A percentile compares a stretch with the other conserved stretches of the same genome.
Conservation (phyloP, 2,329 filamentous ascomycete species). For the Pyricularia grisea region DNA sequence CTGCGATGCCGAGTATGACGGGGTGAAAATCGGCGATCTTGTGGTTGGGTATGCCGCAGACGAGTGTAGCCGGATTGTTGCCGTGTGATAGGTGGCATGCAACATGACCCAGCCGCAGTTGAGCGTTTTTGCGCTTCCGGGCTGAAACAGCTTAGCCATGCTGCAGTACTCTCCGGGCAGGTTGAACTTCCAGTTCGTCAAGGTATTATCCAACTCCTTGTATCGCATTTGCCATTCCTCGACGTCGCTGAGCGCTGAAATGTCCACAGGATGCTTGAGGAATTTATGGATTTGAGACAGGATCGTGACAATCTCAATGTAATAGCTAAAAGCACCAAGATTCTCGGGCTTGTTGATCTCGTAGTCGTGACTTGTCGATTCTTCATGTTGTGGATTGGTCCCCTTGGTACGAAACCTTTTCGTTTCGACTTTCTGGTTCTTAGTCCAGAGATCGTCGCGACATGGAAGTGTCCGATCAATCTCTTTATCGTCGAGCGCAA, state of each 20-base stretch:
- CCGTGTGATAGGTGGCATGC: constrained; percentile 82
- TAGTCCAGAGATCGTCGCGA: constrained; percentile 75
- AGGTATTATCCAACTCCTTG: constrained; percentile 69
- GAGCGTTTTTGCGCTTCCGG: constrained; percentile 56
- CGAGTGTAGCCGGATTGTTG: constrained; percentile 82
- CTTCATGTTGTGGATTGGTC: not conserved
- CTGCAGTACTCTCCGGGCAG: constrained; percentile 79
- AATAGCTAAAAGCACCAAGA: constrained; percentile 79
- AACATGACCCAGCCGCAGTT: constrained; percentile 87
- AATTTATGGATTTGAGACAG: constrained; percentile 83
- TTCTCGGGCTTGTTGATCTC: constrained; percentile 66
- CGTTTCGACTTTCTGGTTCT: constrained; percentile 77
- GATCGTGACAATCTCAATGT: constrained; percentile 82
- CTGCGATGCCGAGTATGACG: constrained; percentile 77
- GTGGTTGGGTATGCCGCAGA: constrained; percentile 89
- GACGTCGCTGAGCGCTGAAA: constrained; percentile 73
- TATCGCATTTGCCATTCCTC: constrained; percentile 86
- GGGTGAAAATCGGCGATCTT: constrained; percentile 78
- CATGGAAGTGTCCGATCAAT: constrained; percentile 83
- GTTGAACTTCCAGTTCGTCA: constrained; percentile 76
- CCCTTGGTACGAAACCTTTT: constrained; percentile 62
- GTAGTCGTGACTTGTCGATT: constrained; percentile 35
- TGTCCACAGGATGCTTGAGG: constrained; percentile 81
- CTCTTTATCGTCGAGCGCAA: constrained; percentile 79
- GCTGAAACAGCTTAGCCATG: constrained; percentile 67